Conservation (phyloP, 108 stramenopile genomes). For the Skeletonema marinoi region DNA sequence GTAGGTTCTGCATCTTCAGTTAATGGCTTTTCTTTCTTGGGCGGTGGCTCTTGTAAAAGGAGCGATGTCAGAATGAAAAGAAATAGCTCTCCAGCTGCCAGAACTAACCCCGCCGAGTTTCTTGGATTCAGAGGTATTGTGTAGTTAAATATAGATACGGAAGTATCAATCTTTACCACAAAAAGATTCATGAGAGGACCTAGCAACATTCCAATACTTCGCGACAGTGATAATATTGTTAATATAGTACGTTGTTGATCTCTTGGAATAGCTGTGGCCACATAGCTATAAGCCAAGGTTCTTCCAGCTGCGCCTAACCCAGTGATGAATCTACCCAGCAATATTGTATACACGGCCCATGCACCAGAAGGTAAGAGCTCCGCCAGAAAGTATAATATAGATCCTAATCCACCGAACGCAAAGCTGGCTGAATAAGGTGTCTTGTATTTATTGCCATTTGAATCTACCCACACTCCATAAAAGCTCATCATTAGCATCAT, state of each 20-base stretch:
- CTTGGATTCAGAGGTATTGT: slow-evolving; percentile 7
- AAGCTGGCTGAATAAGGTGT: slow-evolving; percentile 14
- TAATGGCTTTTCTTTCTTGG: neutral
- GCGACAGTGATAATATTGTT: slow-evolving; percentile 23
- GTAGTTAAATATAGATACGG: neutral
- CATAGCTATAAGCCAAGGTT: slow-evolving; percentile 22
- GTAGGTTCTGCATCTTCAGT: neutral
- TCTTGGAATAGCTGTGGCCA: slow-evolving; percentile 18
- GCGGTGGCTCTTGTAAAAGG: slow-evolving; percentile 12
- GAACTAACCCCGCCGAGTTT: slow-evolving; percentile 17
- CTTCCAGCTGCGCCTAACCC: slow-evolving; percentile 22
- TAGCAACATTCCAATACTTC: slow-evolving; percentile 18
- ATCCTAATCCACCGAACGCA: slow-evolving; percentile 11
- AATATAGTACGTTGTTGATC: slow-evolving; percentile 15
- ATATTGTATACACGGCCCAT: slow-evolving; percentile 1
- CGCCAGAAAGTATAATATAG: slow-evolving; percentile 23
- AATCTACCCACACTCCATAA: slow-evolving; percentile 25
- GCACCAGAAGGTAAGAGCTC: neutral
- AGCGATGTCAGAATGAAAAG: slow-evolving; percentile 3
- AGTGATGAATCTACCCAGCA: slow-evolving; percentile 18
- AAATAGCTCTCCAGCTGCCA: neutral
- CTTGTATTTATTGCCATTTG: slow-evolving; percentile 27
- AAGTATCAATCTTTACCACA: slow-evolving; percentile 12
- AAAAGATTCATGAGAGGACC: slow-evolving; percentile 26
- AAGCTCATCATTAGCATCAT: slow-evolving; percentile 15